These are phyloP conservation scores for Sugiyamaella qingdaonensis DNA, from an alignment of 805 yeast species.

Conservation along the genomic window DNA sequence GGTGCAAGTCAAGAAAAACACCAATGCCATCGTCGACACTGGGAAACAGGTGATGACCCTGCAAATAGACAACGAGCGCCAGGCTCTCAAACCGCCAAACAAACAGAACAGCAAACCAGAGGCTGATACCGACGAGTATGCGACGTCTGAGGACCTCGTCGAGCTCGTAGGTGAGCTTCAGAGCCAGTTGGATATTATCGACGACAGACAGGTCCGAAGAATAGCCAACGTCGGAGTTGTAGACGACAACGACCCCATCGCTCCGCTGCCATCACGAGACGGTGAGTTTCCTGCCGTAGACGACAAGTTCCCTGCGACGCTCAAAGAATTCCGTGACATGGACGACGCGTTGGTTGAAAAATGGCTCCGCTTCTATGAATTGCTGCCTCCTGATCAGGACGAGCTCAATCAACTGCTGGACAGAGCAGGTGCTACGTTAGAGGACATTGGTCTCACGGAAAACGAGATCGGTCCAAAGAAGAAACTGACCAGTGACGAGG, in stretches of 20 bases:
- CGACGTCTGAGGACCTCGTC: slow-evolving; percentile 77
- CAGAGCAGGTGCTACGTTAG: slow-evolving; percentile 28
- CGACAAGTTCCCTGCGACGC: slow-evolving; percentile 52
- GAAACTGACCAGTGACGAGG: slow-evolving; percentile 43
- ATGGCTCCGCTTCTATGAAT: slow-evolving; percentile 69
- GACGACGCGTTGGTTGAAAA: slow-evolving; percentile 44
- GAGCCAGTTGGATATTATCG: slow-evolving; percentile 72
- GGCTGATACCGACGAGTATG: slow-evolving; percentile 47
- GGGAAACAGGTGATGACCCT: slow-evolving; percentile 73
- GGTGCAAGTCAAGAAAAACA: slow-evolving; percentile 59
- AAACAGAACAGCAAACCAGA: neutral
- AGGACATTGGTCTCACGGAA: slow-evolving; percentile 38
- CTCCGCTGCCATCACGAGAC: slow-evolving; percentile 72
- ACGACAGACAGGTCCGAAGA: slow-evolving; percentile 72
- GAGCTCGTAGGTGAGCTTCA: slow-evolving; percentile 88
- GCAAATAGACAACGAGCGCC: slow-evolving; percentile 52
- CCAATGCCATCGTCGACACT: slow-evolving; percentile 61
- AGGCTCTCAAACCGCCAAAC: neutral
- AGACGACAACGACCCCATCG: slow-evolving; percentile 44
- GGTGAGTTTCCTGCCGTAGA: slow-evolving; percentile 56
- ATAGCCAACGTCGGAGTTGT: slow-evolving; percentile 55
- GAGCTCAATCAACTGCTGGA: slow-evolving; percentile 52
- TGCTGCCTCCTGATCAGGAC: slow-evolving; percentile 59
- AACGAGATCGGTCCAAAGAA: slow-evolving; percentile 24
- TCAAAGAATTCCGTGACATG: slow-evolving; percentile 49